Evolutionary conservation across 371 early-diverging fungal genomes (phyloP), one percentile per base, ranked within the genome.

Genomic region (Lichtheimia hyalospora): DNA sequence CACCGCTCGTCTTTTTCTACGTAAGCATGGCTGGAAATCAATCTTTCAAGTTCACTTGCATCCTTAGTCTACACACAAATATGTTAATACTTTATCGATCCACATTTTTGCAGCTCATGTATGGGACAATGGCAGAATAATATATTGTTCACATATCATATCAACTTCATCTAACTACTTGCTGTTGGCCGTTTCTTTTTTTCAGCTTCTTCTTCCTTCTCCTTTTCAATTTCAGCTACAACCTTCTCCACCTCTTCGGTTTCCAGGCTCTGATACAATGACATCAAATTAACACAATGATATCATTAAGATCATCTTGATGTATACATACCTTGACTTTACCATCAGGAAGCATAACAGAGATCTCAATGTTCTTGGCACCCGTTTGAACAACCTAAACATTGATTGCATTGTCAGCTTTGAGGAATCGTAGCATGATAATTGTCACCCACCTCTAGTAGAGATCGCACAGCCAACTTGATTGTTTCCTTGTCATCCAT

Each of bases 351-450:
- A 89, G 87, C 92, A 97, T 95, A 15, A 93, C 85, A 18, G 94
- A 94, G 68, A 98, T 91, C 68, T 98, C 99, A 73, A 98, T 96
- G 77, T 96, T 96, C 83, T 96, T 96, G 54, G 99, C 94, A 51
- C 99, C 97, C 4, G 97, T 97, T 85, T 98, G 99, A 40, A 98
- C 99, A 63, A 97, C 94, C 46, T 46, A 18, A 44, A 46, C 21
- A 14, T 18, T 46, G n/a, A n/a, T n/a, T 6, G 18, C 18, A 21
- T 46, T 21, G 18, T 46, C 46, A 46, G 46, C 7, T 10, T 21
- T 7, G 5, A 18, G 13, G 13, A 2, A 46, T 46, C 16, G 34
- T 46, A 5, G 46, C 46, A 18, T 20, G 7, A 40, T 14, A 13
- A 20, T 39, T 25, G 5, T 14, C 18, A 23, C 18, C 16, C 57